phyloP scores from a whole-genome alignment of 768 basidiomycete species.

The Mycena indigotica region DNA sequence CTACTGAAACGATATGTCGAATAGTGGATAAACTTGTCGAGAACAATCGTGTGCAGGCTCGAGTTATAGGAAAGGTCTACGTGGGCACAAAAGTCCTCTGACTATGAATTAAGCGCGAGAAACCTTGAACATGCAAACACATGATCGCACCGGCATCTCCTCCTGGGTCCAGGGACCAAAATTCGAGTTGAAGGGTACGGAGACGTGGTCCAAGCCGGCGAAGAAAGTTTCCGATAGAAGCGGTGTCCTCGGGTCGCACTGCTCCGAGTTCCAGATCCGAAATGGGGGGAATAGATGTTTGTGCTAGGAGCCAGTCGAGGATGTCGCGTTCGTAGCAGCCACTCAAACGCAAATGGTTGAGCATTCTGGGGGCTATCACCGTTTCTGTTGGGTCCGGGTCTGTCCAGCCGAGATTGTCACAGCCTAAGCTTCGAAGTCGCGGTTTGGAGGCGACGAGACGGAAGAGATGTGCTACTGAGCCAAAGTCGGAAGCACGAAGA shows the following conservation, averaged over 20 bases:
- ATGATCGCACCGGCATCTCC: conserved; percentile 18
- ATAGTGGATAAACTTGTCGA: conserved; percentile 22
- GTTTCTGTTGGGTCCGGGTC: conserved; percentile 1
- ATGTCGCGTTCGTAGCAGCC: conserved; percentile 22
- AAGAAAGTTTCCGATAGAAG: conserved; percentile 18
- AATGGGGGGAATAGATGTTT: conserved; percentile 10
- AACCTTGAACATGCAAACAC: background rate
- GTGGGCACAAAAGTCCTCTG: conserved; percentile 20
- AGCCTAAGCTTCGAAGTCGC: conserved; percentile 12
- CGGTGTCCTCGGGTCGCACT: conserved; percentile 16
- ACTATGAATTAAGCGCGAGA: background rate
- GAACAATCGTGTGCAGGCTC: conserved; percentile 7
- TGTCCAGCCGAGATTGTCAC: conserved; percentile 20
- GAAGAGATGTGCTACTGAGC: conserved; percentile 12
- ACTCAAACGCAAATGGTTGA: conserved; percentile 17
- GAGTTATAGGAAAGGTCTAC: conserved; percentile 19
- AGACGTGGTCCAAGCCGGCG: conserved; percentile 14
- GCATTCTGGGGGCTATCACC: background rate
- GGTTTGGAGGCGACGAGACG: conserved; percentile 23
- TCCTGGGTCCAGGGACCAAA: conserved; percentile 21
- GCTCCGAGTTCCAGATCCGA: conserved; percentile 17
- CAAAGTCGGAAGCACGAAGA: conserved; percentile 15
- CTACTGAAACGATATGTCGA: conserved; percentile 22
- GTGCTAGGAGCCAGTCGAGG: conserved; percentile 16
- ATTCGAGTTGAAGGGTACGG: conserved; percentile 15